Evolutionary conservation across 2,329 filamentous ascomycete genomes (phyloP).

Genomic region (Cercospora sp.): DNA sequence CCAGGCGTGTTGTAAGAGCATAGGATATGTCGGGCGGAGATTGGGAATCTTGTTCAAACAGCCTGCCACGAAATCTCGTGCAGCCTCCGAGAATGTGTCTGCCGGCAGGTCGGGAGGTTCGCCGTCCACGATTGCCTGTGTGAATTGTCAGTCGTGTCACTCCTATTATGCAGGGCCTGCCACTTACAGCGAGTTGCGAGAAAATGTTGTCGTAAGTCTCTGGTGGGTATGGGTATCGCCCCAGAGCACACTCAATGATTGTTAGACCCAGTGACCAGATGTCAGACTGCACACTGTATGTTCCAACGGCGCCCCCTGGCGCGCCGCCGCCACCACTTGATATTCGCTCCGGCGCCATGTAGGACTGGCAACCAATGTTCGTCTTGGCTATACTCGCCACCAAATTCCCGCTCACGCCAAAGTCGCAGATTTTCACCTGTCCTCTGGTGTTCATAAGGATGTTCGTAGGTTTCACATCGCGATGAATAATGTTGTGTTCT

Average conservation of each 20-base stretch:
- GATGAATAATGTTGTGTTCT: constrained; percentile 98
- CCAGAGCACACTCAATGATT: constrained; percentile 93
- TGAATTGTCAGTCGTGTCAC: constrained; percentile 24
- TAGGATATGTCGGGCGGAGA: constrained; percentile 88
- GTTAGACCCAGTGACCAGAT: constrained; percentile 95
- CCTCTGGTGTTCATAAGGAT: constrained; percentile 87
- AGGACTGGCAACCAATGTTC: constrained; percentile 98
- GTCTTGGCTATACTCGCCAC: constrained; percentile 98
- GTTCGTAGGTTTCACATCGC: constrained; percentile 98
- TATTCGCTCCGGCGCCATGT: constrained; percentile 97
- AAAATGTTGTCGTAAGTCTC: constrained; percentile 99
- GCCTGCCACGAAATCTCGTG: constrained; percentile 81
- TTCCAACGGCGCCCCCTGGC: constrained; percentile 71
- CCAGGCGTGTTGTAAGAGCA: constrained; percentile 88
- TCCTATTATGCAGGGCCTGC: background rate
- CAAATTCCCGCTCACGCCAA: constrained; percentile 93
- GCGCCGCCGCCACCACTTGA: constrained; percentile 78
- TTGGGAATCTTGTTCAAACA: constrained; percentile 93
- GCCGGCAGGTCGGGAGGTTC: constrained; percentile 86
- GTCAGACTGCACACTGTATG: constrained; percentile 96
- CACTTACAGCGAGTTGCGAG: constrained; percentile 88
- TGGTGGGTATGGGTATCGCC: constrained; percentile 91
- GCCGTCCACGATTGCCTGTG: constrained; percentile 92
- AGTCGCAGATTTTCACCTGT: constrained; percentile 97
- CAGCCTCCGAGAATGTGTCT: constrained; percentile 73